These are phyloP conservation scores for Rehmannia glutinosa DNA, from an alignment of 257 asterid genomes.

Conservation along the genomic window DNA sequence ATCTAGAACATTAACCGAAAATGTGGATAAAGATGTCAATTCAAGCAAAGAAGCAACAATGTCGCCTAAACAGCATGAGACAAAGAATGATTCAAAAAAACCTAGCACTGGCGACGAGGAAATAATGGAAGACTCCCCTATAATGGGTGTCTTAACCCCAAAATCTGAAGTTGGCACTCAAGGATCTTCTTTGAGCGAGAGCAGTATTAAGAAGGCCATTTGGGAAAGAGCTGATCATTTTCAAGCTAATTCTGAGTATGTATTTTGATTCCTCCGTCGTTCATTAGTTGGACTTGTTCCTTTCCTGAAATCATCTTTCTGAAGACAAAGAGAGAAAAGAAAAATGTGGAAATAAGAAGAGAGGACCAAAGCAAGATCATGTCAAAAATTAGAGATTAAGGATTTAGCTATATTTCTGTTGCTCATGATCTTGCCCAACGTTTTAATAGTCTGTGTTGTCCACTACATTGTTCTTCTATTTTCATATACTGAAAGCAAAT, in stretches of 20 bases:
- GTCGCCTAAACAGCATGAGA: slow-evolving; percentile 38
- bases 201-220: slow-evolving; percentile 64
- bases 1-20: slow-evolving; percentile 29
- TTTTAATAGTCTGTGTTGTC: background rate
- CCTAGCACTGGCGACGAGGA: slow-evolving; percentile 41
- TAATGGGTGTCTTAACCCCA: slow-evolving; percentile 67
- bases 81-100: slow-evolving; percentile 31
- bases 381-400: background rate
- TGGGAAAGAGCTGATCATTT: slow-evolving; percentile 69
- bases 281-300: background rate
- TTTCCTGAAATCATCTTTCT: background rate
- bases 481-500: background rate
- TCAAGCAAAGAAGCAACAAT: slow-evolving; percentile 26
- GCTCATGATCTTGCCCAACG: slow-evolving; percentile 13
- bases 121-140: slow-evolving; percentile 78
- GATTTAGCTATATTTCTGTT: background rate
- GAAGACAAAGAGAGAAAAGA: background rate
- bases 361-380: slow-evolving; percentile 1
- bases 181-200: slow-evolving; percentile 43
- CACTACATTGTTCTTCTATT: slow-evolving; percentile 3
- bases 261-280: slow-evolving; percentile 12
- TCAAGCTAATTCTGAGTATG: slow-evolving; percentile 69
- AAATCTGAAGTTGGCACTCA: slow-evolving; percentile 45
- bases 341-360: background rate
- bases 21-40: slow-evolving; percentile 20